Evolutionary conservation across 2,329 filamentous ascomycete genomes (phyloP).

Genomic region (Daldinia sp.): DNA sequence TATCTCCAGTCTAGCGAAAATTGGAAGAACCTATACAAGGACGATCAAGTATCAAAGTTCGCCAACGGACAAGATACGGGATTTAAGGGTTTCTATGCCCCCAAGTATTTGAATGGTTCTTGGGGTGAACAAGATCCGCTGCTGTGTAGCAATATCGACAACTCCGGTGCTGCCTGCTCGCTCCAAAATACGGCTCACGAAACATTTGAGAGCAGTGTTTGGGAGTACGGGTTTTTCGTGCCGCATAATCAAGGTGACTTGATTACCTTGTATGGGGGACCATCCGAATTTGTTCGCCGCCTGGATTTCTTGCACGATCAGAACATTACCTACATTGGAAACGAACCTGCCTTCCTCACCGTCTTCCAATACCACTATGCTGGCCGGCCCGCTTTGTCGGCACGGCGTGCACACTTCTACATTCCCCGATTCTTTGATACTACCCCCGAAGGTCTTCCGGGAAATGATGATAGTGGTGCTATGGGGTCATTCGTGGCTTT

Average conservation of each 20-base stretch:
- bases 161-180: conserved; percentile 64
- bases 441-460: conserved; percentile 67
- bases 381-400: conserved; percentile 66
- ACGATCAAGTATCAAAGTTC: conserved; percentile 62
- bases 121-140: conserved; percentile 75
- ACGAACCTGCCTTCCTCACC: conserved; percentile 55
- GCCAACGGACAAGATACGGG: conserved; percentile 67
- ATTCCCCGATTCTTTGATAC: conserved; percentile 71
- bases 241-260: conserved; percentile 63
- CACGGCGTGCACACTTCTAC: conserved; percentile 66
- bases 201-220: conserved; percentile 75
- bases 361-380: conserved; percentile 76
- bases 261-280: conserved; percentile 68
- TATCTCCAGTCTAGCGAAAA: conserved; percentile 68
- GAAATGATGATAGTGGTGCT: conserved; percentile 75
- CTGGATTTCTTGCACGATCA: conserved; percentile 71
- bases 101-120: conserved; percentile 70
- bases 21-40: conserved; percentile 73
- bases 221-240: conserved; percentile 76
- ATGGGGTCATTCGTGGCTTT: conserved; percentile 74
- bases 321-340: conserved; percentile 71
- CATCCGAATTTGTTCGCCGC: conserved; percentile 62
- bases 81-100: conserved; percentile 76
- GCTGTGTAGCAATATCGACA: conserved; percentile 64
- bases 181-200: conserved; percentile 69